Conservation (phyloP, 345 rosid species). For the Citrus maxima region DNA sequence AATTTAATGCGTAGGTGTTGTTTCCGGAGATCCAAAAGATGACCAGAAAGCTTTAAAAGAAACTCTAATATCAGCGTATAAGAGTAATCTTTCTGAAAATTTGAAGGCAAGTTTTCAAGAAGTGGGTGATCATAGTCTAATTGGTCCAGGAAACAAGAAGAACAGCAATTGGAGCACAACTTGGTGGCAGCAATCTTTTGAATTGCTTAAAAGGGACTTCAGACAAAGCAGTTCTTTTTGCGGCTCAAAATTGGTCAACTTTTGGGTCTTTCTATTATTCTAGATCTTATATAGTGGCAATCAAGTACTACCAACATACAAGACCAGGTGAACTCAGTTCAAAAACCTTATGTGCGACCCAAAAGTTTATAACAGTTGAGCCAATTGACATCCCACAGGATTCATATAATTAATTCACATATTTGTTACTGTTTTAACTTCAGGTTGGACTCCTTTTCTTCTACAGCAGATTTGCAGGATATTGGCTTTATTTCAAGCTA, state of each 20-base stretch:
- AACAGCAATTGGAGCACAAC: constrained; percentile 36
- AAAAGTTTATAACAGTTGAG: too few relatives aligned
- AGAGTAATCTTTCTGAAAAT: constrained; percentile 24
- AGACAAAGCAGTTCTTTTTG: constrained; percentile 49
- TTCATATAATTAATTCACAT: not conserved
- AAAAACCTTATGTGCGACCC: too few relatives aligned
- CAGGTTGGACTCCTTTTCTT: constrained; percentile 83
- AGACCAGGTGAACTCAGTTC: constrained; percentile 49
- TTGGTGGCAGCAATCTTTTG: constrained; percentile 59
- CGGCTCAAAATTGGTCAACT: constrained; percentile 35
- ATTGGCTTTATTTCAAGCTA: constrained; percentile 70
- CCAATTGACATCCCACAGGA: too few relatives aligned
- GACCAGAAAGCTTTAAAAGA: constrained; percentile 27
- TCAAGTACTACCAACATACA: constrained; percentile 41
- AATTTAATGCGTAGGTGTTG: constrained; percentile 21
- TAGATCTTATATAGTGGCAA: constrained; percentile 53
- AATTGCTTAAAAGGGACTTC: constrained; percentile 42
- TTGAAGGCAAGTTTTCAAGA: constrained; percentile 26
- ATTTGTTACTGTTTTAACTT: not conserved
- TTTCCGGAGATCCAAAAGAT: constrained; percentile 24
- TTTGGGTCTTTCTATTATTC: constrained; percentile 27
- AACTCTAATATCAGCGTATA: constrained; percentile 35
- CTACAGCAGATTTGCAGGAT: constrained; percentile 57
- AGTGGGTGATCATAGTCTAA: not conserved
- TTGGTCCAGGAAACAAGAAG: constrained; percentile 9